Evolutionary conservation across 306 rosid species (phyloP), one percentile per base, ranked within the genome.

Genomic region (Astragalus membranaceus): DNA sequence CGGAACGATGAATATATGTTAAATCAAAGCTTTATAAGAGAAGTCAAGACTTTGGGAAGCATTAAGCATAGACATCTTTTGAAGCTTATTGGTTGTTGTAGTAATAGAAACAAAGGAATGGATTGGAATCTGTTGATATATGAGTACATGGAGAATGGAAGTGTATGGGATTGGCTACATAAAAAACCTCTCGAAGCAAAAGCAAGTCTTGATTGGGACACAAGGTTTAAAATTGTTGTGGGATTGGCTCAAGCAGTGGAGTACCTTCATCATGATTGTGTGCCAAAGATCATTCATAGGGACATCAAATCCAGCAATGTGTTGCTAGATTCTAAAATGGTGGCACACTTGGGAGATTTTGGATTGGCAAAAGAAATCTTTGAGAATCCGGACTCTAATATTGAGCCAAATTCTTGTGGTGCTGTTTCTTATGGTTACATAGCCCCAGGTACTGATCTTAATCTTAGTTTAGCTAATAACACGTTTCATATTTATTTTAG

Each of bases 311-410:
- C 30, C 30, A 26, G 95, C 84, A 92, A 92, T 67, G 55, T 92
- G n/a, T 72, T 92, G 78, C 85, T 92, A 1, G 96, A 92, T 77
- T 87, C 95, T 23, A 72, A 76, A 30, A 82, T 92, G 96, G 95
- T 86, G 23, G 92, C 98, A 47, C 98, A 92, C 69, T 80, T 92
- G 81, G 98, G 98, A 17, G 98, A 92, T 63, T 92, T 92, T 7
- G 98, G 98, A 16, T 84, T 92, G 6, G 98, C 98, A 32, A 92
- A 92, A 69, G 17, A 80, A 7, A 51, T 92, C 5, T 6, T 55
- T 1, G 96, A 91, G 75, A 78, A 78, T 55, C 75, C 88, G 0
- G 98, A 89, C 44, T 87, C 95, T 0, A 86, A 65, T 53, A 76
- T 89, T 0, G 98, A 89, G 49, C 86, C 96, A 0, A 86, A 65